These are phyloP conservation scores for Phyllosticta paracitricarpa DNA, from an alignment of 2,329 filamentous ascomycete species.

Conservation along the genomic window DNA sequence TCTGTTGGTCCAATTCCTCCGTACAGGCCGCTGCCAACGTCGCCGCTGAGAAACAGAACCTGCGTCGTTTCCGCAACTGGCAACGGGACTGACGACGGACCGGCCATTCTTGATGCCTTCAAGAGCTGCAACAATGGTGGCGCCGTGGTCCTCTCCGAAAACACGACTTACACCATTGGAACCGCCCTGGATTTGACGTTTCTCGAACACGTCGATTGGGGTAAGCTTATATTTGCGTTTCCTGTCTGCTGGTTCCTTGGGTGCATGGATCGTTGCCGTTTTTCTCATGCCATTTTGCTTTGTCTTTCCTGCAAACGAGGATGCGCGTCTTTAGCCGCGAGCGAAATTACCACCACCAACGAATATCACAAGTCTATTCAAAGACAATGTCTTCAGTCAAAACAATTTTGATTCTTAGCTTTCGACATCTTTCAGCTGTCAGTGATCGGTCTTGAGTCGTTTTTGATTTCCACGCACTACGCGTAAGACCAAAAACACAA, in stretches of 20 bases:
- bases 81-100: conserved; percentile 38
- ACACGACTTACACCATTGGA: conserved; percentile 50
- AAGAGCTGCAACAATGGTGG: conserved; percentile 54
- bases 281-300: too few species aligned
- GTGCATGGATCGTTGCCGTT: not conserved
- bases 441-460: too few species aligned
- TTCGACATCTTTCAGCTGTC: too few species aligned
- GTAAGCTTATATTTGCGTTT: conserved; percentile 23
- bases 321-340: not conserved
- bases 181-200: conserved; percentile 58
- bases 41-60: conserved; percentile 25
- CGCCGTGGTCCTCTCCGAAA: conserved; percentile 47
- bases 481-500: too few species aligned
- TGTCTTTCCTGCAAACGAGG: not conserved
- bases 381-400: too few species aligned
- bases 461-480: too few species aligned
- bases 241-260: not conserved
- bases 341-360: not conserved
- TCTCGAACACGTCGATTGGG: conserved; percentile 52
- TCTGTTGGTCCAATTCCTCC: conserved; percentile 27
- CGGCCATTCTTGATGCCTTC: conserved; percentile 45
- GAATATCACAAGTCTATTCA: not conserved
- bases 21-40: conserved; percentile 23
- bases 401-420: too few species aligned
- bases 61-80: conserved; percentile 31